Evolutionary conservation across 2,329 filamentous ascomycete genomes (phyloP).

Genomic region (Ascomycota sp.): DNA sequence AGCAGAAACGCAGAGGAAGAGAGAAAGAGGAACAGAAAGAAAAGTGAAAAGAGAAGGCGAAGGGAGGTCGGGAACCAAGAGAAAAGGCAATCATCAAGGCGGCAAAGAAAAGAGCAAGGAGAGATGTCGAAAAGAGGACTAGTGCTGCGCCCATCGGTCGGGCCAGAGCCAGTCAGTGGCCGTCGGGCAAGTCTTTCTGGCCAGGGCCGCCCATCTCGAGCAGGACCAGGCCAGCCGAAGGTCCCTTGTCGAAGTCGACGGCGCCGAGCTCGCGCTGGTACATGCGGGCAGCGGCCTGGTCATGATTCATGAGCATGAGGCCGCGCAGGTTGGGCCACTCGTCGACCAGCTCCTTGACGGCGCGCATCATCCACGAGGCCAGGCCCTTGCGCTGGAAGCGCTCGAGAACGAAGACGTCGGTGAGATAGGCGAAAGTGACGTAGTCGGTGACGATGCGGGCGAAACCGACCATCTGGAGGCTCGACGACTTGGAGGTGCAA

Average conservation of each 20-base stretch:
- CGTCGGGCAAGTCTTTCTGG: slow-evolving; percentile 12
- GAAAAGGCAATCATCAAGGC: not conserved
- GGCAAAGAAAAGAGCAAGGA: not conserved
- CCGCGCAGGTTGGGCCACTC: slow-evolving; percentile 39
- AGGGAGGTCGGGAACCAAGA: not conserved
- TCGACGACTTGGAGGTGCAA: slow-evolving; percentile 8
- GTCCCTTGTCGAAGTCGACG: slow-evolving; percentile 20
- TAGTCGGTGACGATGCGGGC: slow-evolving; percentile 47
- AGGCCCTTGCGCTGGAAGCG: slow-evolving; percentile 40
- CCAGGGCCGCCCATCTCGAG: slow-evolving; percentile 20
- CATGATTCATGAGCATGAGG: slow-evolving; percentile 31
- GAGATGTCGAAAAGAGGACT: too few species aligned
- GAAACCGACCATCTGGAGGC: slow-evolving; percentile 18
- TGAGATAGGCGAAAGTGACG: slow-evolving; percentile 45
- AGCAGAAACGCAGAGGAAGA: too few species aligned
- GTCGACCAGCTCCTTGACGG: slow-evolving; percentile 33
- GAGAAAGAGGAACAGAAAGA: not conserved
- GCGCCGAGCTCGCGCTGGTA: slow-evolving; percentile 27
- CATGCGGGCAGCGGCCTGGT: slow-evolving; percentile 17
- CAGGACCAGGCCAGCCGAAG: slow-evolving; percentile 17
- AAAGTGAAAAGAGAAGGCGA: not conserved
- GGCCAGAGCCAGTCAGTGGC: not conserved
- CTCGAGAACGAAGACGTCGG: slow-evolving; percentile 45
- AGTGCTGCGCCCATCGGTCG: too few species aligned
- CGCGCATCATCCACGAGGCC: slow-evolving; percentile 42